phyloP scores from a whole-genome alignment of 352 stramenopile species.

The Nothophytophthora sp. region DNA sequence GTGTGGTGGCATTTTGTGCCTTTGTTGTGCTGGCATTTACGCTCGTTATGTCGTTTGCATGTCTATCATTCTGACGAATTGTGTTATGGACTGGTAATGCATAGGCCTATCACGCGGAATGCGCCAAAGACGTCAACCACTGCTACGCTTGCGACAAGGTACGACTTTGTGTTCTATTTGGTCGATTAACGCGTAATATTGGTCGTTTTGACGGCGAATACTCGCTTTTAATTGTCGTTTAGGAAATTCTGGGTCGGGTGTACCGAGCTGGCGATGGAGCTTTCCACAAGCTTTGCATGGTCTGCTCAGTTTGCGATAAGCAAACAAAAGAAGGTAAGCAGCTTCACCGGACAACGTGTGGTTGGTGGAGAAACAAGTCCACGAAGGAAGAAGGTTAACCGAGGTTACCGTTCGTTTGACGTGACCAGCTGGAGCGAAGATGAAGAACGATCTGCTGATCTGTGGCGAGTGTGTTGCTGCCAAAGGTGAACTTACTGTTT shows the following conservation, averaged over 20 bases:
- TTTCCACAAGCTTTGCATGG: slow-evolving; percentile 84
- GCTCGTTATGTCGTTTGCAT: background rate
- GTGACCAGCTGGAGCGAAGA: slow-evolving; percentile 38
- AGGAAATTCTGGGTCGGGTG: slow-evolving; percentile 79
- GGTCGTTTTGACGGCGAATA: no score
- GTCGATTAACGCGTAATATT: background rate
- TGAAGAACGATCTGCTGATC: slow-evolving; percentile 58
- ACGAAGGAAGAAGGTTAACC: background rate
- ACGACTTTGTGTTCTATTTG: background rate
- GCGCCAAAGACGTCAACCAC: slow-evolving; percentile 63
- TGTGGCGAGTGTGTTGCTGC: slow-evolving; percentile 55
- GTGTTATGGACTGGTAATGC: no score
- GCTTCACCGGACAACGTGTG: background rate
- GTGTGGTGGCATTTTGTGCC: slow-evolving; percentile 10
- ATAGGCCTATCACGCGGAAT: slow-evolving; percentile 78
- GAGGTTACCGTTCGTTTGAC: background rate
- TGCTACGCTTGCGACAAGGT: slow-evolving; percentile 79
- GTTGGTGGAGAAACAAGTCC: background rate
- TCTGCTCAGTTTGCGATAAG: slow-evolving; percentile 73
- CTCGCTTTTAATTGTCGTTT: background rate
- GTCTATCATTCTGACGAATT: no score
- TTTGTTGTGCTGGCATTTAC: background rate
- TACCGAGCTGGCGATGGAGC: slow-evolving; percentile 61
- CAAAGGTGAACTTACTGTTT: slow-evolving; percentile 42
- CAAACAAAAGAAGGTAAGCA: slow-evolving; percentile 57